These are phyloP conservation scores for Monilinia fructigena DNA, from an alignment of 2,329 filamentous ascomycete genomes.

Conservation along the genomic window DNA sequence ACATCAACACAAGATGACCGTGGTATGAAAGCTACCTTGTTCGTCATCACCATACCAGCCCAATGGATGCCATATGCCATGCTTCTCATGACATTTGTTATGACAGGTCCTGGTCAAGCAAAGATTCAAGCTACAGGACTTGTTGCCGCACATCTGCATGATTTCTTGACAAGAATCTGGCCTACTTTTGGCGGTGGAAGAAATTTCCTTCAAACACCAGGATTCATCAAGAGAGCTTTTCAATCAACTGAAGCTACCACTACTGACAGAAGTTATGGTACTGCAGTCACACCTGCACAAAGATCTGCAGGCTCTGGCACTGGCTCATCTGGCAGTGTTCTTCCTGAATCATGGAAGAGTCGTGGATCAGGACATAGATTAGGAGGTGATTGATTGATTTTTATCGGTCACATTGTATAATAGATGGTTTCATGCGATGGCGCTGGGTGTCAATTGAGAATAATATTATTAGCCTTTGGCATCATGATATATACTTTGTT, in stretches of 20 bases:
- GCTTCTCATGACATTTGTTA: slow-evolving; percentile 71
- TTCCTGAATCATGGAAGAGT: slow-evolving; percentile 63
- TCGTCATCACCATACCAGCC: slow-evolving; percentile 79
- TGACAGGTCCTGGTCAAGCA: slow-evolving; percentile 56
- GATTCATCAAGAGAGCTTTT: slow-evolving; percentile 67
- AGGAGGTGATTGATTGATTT: slow-evolving; percentile 45
- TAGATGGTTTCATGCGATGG: neutral
- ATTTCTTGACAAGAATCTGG: slow-evolving; percentile 86
- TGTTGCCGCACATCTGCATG: slow-evolving; percentile 81
- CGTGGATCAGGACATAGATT: slow-evolving; percentile 63
- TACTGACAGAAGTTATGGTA: slow-evolving; percentile 59
- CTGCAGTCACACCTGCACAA: slow-evolving; percentile 50
- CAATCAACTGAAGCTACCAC: slow-evolving; percentile 46
- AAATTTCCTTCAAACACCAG: slow-evolving; percentile 73
- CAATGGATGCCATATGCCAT: slow-evolving; percentile 80
- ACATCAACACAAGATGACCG: slow-evolving; percentile 84
- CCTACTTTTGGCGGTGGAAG: slow-evolving; percentile 82
- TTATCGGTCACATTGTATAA: neutral
- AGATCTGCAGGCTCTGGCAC: slow-evolving; percentile 43
- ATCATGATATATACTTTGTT: neutral
- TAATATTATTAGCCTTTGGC: neutral
- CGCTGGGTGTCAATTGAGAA: neutral
- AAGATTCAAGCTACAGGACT: slow-evolving; percentile 73
- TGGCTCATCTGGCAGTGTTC: slow-evolving; percentile 48
- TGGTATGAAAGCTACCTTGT: slow-evolving; percentile 72